phyloP scores from a whole-genome alignment of 179 eudicot genomes.

The Sideroxylon spinosum region DNA sequence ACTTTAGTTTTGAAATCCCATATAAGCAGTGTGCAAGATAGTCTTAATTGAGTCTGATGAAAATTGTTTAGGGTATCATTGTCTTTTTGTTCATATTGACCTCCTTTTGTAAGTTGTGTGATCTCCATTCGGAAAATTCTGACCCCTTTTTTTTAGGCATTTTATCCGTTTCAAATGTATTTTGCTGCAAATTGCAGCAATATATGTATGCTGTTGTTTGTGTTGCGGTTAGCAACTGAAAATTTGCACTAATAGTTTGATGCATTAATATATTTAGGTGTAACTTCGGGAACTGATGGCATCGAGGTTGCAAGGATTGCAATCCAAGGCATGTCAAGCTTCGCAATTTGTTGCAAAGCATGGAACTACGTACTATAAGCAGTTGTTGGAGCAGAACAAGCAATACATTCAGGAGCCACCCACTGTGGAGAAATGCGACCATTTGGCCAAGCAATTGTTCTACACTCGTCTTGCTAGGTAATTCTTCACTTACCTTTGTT shows the following conservation, averaged over 20 bases:
- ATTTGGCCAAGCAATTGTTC: slow-evolving; percentile 32
- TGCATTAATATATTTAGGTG: slow-evolving; percentile 15
- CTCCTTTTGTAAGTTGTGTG: not conserved
- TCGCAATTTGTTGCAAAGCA: slow-evolving; percentile 27
- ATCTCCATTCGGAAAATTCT: not conserved
- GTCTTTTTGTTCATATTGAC: not conserved
- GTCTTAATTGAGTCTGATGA: not conserved
- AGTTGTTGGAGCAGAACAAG: slow-evolving; percentile 39
- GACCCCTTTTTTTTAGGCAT: too few species aligned
- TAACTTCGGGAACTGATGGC: slow-evolving; percentile 28
- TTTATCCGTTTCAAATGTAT: not conserved
- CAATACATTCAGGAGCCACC: slow-evolving; percentile 37
- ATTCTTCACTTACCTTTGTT: not conserved
- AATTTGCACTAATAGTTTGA: not conserved
- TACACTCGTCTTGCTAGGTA: slow-evolving; percentile 45
- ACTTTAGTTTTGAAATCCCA: too few species aligned
- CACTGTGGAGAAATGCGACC: slow-evolving; percentile 31
- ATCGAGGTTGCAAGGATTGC: slow-evolving; percentile 28
- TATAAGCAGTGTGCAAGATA: not conserved
- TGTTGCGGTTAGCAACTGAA: not conserved
- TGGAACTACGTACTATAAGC: slow-evolving; percentile 32
- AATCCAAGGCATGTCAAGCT: slow-evolving; percentile 30
- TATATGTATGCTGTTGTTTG: not conserved
- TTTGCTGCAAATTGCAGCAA: not conserved
- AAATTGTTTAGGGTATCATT: not conserved